Base-by-base conservation (phyloP, 495 filamentous ascomycete species). In the Trichocladium antarcticum region DNA sequence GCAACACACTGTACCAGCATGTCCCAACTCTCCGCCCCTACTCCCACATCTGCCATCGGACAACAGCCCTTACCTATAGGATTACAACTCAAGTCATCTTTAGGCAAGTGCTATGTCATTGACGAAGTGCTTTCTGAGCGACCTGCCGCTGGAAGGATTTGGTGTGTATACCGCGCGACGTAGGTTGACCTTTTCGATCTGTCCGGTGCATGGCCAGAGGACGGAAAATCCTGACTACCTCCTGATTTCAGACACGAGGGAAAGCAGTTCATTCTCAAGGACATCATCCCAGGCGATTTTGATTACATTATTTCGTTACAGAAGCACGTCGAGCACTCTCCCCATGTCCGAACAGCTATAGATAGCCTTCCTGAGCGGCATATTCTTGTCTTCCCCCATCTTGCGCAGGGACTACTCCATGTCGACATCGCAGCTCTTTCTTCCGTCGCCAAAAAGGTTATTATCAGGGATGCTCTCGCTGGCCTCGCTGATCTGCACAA, bases 311-410 rank as follows among this genome's bases (percentile, higher is more conserved):
- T 39, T 38, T 38, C 27, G 21, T 11, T 47, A 19, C 36, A 47
- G 35, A 39, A 47, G 45, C 36, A 47, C 16, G 45, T 47, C 16
- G 35, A 47, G 45, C 45, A 47, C 45, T 47, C 45, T 31, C 45
- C 24, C 5, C 36, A 47, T 47, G 36, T 39, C 36, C 45, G 45
- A 47, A 47, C 45, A 31, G 24, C 45, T 8, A 35, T 39, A 17
- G 35, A 47, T 31, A 47, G 45, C 24, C 38, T 47, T 39, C 45
- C 45, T 21, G 35, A 39, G 22, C 45, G 35, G 45, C 35, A 39
- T 31, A 47, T 47, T 20, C 16, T 47, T 16, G 45, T 39, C 35
- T 47, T 29, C 45, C 45, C 45, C 35, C 21, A 39, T 47, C 27
- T 47, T 24, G 45, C 38, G 24, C 38, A 47, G 35, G 45, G 22